Conservation (phyloP, 495 filamentous ascomycete genomes). For the Neurospora sp. region DNA sequence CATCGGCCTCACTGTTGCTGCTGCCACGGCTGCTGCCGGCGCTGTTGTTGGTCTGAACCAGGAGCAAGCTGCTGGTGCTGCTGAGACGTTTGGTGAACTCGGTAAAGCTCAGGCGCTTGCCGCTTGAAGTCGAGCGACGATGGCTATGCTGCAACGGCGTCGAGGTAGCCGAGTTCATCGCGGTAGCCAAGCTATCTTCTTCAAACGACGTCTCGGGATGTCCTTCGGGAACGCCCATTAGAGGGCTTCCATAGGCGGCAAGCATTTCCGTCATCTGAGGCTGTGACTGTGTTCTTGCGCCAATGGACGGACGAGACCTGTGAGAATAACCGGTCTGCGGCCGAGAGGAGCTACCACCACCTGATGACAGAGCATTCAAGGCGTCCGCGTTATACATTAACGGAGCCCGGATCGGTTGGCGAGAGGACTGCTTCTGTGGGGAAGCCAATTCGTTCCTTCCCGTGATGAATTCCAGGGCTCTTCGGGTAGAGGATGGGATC, state of each 20-base stretch:
- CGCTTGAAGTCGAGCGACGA: constrained; percentile 34
- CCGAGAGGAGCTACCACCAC: constrained; percentile 15
- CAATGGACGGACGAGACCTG: constrained; percentile 1
- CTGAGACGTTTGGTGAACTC: constrained; percentile 46
- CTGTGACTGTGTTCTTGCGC: constrained; percentile 36
- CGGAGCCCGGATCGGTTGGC: constrained; percentile 8
- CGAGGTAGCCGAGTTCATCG: constrained; percentile 7
- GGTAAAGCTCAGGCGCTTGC: constrained; percentile 41
- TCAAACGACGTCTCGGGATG: constrained; percentile 4
- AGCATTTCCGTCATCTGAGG: constrained; percentile 28
- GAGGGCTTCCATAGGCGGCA: constrained; percentile 6
- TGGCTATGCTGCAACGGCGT: constrained; percentile 17
- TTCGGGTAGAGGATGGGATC: constrained; percentile 28
- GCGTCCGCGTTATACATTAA: constrained; percentile 24
- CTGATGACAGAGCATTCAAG: constrained; percentile 22
- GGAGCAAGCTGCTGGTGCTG: constrained; percentile 41
- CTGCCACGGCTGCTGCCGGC: constrained; percentile 37
- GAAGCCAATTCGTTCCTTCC: constrained; percentile 23
- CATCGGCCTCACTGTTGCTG: constrained; percentile 18
- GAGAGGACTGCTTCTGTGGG: constrained; percentile 4
- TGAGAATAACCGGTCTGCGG: constrained; percentile 38
- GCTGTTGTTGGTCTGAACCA: constrained; percentile 43
- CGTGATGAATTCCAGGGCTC: constrained; percentile 40
- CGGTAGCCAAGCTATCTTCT: constrained; percentile 9
- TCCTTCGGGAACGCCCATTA: not conserved